These are phyloP conservation scores for Typha latifolia DNA, from an alignment of 176 grass and related monocot genomes.

Conservation along the genomic window DNA sequence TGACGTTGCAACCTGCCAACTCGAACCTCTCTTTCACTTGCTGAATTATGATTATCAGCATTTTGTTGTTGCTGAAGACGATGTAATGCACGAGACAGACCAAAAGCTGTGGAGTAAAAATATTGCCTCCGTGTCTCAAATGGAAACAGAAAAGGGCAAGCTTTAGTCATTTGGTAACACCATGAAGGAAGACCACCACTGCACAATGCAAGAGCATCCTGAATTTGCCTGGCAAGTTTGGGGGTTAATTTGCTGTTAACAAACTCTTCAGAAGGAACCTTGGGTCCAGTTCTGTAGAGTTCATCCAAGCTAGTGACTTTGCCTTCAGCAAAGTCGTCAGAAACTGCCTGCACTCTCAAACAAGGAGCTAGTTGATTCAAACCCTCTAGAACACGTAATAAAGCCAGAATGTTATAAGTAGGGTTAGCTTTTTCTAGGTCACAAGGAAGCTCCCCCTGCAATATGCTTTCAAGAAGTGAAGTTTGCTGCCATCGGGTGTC, in stretches of 20 bases:
- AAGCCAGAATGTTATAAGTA: conserved; percentile 72
- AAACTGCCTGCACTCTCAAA: conserved; percentile 37
- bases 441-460: conserved; percentile 72
- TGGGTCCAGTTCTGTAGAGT: conserved; percentile 33
- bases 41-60: conserved; percentile 46
- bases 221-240: conserved; percentile 81
- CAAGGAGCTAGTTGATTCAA: conserved; percentile 69
- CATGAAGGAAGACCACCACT: conserved; percentile 80
- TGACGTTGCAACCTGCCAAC: conserved; percentile 66
- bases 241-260: conserved; percentile 77
- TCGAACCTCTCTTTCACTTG: conserved; percentile 67
- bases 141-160: conserved; percentile 80
- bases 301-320: conserved; percentile 34
- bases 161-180: conserved; percentile 87
- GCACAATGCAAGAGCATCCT: conserved; percentile 82
- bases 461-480: conserved; percentile 72
- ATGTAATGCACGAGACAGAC: conserved; percentile 75
- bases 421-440: conserved; percentile 59
- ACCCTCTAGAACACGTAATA: conserved; percentile 59
- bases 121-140: conserved; percentile 81
- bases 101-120: conserved; percentile 88
- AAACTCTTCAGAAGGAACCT: conserved; percentile 57
- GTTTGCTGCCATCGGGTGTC: conserved; percentile 16
- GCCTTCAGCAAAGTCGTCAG: conserved; percentile 65
- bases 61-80: conserved; percentile 80